Percentiles rank a stretch among this genome's conserved stretches.
Evolutionary conservation across 1,284 basidiomycete genomes (phyloP).

Genomic region (Porodaedalea pini): DNA sequence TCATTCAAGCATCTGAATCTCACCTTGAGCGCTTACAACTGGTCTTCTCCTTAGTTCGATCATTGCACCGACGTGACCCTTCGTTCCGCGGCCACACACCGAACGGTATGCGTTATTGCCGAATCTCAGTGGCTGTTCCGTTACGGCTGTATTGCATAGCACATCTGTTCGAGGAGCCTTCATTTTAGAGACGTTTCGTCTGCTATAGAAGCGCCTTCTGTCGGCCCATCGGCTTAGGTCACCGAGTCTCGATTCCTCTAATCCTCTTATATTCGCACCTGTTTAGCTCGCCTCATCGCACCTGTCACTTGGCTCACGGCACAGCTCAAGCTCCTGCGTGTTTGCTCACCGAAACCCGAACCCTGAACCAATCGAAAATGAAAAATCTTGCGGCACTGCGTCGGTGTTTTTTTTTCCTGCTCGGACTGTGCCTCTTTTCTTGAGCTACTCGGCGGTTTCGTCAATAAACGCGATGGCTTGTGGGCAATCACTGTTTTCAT

Average conservation of each 20-base stretch:
- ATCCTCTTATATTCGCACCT: not conserved
- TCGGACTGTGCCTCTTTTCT: not conserved
- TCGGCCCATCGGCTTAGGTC: not conserved
- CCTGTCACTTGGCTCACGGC: not conserved
- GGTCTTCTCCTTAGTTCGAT: no score
- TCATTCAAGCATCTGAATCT: not conserved
- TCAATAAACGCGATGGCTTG: not conserved
- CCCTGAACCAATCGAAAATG: not conserved
- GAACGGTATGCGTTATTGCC: not conserved
- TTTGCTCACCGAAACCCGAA: not conserved
- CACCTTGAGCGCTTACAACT: no score
- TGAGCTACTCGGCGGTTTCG: not conserved
- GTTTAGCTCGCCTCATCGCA: not conserved
- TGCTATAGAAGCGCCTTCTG: not conserved
- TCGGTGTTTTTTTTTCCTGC: not conserved
- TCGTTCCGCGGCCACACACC: not conserved
- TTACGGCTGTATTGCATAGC: not conserved
- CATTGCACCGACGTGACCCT: no score
- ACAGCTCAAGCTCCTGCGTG: not conserved
- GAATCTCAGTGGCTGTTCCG: not conserved
- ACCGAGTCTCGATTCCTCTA: not conserved
- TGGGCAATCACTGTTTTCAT: not conserved
- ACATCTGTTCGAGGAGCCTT: not conserved
- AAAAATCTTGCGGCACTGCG: not conserved
- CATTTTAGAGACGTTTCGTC: not conserved